Base-by-base conservation (phyloP, 2,329 filamentous ascomycete species). In the Verruconis gallopava region DNA sequence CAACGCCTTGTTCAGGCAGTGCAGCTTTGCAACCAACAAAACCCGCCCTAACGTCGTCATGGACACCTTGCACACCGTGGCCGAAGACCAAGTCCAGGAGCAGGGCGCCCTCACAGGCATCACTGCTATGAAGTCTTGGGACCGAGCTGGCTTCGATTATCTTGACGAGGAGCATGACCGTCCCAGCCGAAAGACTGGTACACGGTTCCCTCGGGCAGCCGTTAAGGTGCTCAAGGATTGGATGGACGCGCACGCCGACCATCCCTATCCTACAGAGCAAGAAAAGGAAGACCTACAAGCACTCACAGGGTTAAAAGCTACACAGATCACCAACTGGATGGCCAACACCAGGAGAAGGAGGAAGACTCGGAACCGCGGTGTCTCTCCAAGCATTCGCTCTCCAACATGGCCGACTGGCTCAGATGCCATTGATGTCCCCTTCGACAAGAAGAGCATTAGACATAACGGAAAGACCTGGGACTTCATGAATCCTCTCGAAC, bases 251-350 rank as follows among this genome's bases (percentile, higher is more conserved):
- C 85, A 94, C 55, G 75, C 74, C 53, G 73, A 81, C 40, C 83
- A 93, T 51, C 88, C 86, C 0, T 95, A 94, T 55, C 86, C 88
- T 4, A 88, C 77, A 22, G 85, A 93, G 34, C 78, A 85, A 45
- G 84, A 94, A 55, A 93, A 89, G 54, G 81, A 86, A 49, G 72
- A 76, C 47, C 67, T 95, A 19, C 81, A 85, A 59, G 71, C 73
- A 37, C 73, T 81, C 51, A 94, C 86, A 1, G 85, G 85, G 5
- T 68, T 95, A 32, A 86, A 77, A 57, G 77, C 84, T 52, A 81
- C 72, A 12, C 88, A 95, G 55, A 89, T 94, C 51, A 80, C 79
- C 9, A 93, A 93, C 57, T 94, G 86, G 86, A 75, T 94, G 37
- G 86, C 86, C 45, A 94, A 94, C 59, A 85, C 85, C 44, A 77